Percentiles rank a stretch among this genome's conserved stretches.
Conservation (phyloP, 2,329 filamentous ascomycete species). For the Mycosphaerella arachidis region DNA sequence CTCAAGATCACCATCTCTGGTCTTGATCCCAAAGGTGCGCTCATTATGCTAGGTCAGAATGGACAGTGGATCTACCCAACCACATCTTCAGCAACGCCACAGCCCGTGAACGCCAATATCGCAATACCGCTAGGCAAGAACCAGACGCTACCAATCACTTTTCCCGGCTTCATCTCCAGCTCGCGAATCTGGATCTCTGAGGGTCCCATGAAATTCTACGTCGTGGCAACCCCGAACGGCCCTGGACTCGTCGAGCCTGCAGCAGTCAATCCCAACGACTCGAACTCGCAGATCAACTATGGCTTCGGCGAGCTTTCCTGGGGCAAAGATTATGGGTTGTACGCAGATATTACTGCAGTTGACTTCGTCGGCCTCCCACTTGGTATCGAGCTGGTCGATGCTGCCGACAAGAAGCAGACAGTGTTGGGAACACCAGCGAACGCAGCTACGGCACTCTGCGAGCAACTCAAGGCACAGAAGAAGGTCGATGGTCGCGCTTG, state of each 20-base stretch:
- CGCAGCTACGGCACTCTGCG: conserved; percentile 53
- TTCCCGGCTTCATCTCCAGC: conserved; percentile 41
- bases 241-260: conserved; percentile 48
- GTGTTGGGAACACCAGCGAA: conserved; percentile 57
- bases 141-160: conserved; percentile 35
- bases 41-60: conserved; percentile 42
- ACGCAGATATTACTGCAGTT: conserved; percentile 39
- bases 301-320: conserved; percentile 44
- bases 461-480: conserved; percentile 52
- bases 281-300: conserved; percentile 41
- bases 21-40: conserved; percentile 35
- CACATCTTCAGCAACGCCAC: conserved; percentile 34
- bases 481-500: conserved; percentile 54
- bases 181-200: conserved; percentile 47
- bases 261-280: conserved; percentile 36
- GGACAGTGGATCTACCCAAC: conserved; percentile 42
- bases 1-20: conserved; percentile 45
- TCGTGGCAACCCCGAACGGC: conserved; percentile 35
- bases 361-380: conserved; percentile 42
- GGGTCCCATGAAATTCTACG: conserved; percentile 42
- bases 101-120: conserved; percentile 35
- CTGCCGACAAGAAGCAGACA: conserved; percentile 39
- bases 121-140: conserved; percentile 40
- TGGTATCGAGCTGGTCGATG: conserved; percentile 50
- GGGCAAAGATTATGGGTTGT: conserved; percentile 41